These are phyloP conservation scores for Aureobasidium melanogenum DNA, from an alignment of 2,329 filamentous ascomycete genomes.

Conservation along the genomic window DNA sequence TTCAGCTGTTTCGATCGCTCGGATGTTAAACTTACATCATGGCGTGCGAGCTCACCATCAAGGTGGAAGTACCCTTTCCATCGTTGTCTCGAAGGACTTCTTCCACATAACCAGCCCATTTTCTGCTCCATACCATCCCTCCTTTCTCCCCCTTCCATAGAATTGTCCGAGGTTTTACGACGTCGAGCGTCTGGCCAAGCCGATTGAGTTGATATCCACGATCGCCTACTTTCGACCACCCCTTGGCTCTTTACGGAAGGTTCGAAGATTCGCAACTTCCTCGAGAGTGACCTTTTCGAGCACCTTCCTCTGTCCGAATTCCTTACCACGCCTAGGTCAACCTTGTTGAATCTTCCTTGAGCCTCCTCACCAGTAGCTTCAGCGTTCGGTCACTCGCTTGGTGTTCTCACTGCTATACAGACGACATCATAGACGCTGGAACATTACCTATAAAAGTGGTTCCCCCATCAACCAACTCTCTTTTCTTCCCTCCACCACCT, in stretches of 20 bases:
- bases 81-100: background rate
- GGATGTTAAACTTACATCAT: background rate
- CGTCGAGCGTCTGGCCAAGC: background rate
- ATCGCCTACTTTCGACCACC: background rate
- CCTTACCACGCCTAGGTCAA: background rate
- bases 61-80: background rate
- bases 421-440: background rate
- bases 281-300: background rate
- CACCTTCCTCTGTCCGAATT: background rate
- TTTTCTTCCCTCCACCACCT: background rate
- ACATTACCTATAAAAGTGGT: background rate
- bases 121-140: background rate
- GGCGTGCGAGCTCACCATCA: constrained; percentile 11
- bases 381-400: background rate
- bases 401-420: background rate
- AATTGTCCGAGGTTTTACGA: background rate
- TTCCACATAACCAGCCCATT: background rate
- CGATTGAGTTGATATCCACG: constrained; percentile 6
- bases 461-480: background rate
- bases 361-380: background rate
- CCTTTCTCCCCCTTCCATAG: background rate
- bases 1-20: background rate
- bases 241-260: background rate
- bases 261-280: background rate
- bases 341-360: background rate